Evolutionary conservation across 148 eudicot species (phyloP), one percentile per base, ranked within the genome.

Genomic region (Nepenthes mirabilis): DNA sequence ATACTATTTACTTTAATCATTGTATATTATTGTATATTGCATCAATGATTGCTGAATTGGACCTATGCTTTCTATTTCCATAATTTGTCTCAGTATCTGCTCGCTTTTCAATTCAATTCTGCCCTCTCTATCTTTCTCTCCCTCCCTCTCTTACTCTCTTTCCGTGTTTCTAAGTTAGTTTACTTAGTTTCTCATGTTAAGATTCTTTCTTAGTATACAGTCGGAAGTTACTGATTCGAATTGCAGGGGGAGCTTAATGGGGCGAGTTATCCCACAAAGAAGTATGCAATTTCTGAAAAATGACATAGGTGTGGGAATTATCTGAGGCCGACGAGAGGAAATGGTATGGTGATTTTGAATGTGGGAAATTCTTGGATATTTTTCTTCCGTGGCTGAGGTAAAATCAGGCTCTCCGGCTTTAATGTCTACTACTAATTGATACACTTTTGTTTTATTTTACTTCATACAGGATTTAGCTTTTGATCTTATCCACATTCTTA

Each of bases 1-100:
- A 65, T 64, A 58, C 34, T 6, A 52, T 60, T 52, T 40, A 14
- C 9, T 69, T 37, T 60, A 52, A 57, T 63, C 65, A 57, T 12
- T 5, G 8, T 14, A 59, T 36, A 23, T 23, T 23, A 23, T 23
- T 23, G 23, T 23, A 23, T 23, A 23, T 23, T 23, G 23, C 23
- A 23, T 23, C 23, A 23, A 23, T 23, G 0, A 23, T 1, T 40
- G 34, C 55, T 11, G 36, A 40, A 40, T 57, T 55, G 47, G 52
- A 37, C 56, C 70, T 36, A 37, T 58, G n/a, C 52, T 48, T 13
- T 59, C n/a, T 6, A 37, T 58, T 23, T 23, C 23, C 34, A 5
- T 54, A 45, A 40, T 63, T 63, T 62, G 4, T 40, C 45, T 40
- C 45, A 8, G 8, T 4, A 40, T 40, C 45, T 40, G 45, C 4